phyloP scores from a whole-genome alignment of 2,329 filamentous ascomycete genomes.

The Periconia digitata region DNA sequence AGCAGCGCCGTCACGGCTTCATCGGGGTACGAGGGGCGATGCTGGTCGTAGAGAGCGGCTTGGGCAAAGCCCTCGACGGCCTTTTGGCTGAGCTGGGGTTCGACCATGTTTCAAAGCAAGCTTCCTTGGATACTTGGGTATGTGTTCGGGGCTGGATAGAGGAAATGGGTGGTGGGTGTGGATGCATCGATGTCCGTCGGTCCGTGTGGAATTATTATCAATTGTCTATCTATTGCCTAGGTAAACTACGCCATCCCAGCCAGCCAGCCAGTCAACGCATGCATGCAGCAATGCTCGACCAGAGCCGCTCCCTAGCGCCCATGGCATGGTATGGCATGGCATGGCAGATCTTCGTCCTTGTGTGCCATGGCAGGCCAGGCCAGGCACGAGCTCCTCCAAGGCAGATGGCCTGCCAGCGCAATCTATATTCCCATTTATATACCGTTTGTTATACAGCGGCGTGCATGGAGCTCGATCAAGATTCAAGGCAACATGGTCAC shows the following conservation, averaged over 20 bases:
- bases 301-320: neutral
- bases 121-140: too few relatives aligned
- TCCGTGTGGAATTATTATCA: too few relatives aligned
- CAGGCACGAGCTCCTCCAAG: neutral
- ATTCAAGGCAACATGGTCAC: too few relatives aligned
- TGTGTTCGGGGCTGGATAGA: too few relatives aligned
- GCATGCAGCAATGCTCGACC: neutral
- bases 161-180: too few relatives aligned
- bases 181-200: neutral
- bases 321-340: too few relatives aligned
- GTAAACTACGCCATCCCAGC: too few relatives aligned
- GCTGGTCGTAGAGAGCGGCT: slow-evolving; percentile 64
- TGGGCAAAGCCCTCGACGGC: slow-evolving; percentile 41
- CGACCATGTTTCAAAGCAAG: slow-evolving; percentile 1
- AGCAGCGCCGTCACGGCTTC: slow-evolving; percentile 63
- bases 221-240: too few relatives aligned
- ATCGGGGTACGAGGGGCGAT: slow-evolving; percentile 67
- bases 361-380: neutral
- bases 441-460: too few relatives aligned
- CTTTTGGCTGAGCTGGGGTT: slow-evolving; percentile 9
- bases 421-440: too few relatives aligned
- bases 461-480: too few relatives aligned
- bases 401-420: neutral
- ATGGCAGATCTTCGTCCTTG: neutral
- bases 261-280: too few relatives aligned